Evolutionary conservation across 2,329 filamentous ascomycete genomes (phyloP).

Genomic region (Penicillium aurantiogriseum): DNA sequence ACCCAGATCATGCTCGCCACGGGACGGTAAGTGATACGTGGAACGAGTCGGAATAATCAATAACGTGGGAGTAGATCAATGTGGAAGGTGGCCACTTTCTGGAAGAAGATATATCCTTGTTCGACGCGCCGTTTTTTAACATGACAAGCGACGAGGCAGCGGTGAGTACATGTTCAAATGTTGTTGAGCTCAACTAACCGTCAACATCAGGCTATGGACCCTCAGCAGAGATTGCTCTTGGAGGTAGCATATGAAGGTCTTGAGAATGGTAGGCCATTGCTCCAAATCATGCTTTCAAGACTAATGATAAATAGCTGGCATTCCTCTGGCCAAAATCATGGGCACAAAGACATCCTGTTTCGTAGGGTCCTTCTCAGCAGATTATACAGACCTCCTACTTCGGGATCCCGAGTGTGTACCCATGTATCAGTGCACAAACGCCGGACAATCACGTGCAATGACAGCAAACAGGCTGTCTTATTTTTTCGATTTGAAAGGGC

Average conservation of each 20-base stretch:
- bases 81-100: slow-evolving; percentile 30
- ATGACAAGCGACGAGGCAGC: slow-evolving; percentile 33
- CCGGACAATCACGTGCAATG: slow-evolving; percentile 28
- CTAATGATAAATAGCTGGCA: slow-evolving; percentile 24
- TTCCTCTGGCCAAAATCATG: slow-evolving; percentile 24
- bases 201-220: slow-evolving; percentile 27
- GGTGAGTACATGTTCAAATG: slow-evolving; percentile 10
- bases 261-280: slow-evolving; percentile 25
- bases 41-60: background rate
- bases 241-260: slow-evolving; percentile 32
- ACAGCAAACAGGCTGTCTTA: slow-evolving; percentile 32
- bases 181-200: background rate
- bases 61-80: slow-evolving; percentile 20
- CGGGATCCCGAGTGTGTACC: slow-evolving; percentile 30
- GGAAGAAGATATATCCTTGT: slow-evolving; percentile 25
- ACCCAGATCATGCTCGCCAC: slow-evolving; percentile 25
- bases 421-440: slow-evolving; percentile 29
- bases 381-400: slow-evolving; percentile 32
- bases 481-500: slow-evolving; percentile 36
- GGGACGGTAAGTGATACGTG: slow-evolving; percentile 21
- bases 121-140: slow-evolving; percentile 39
- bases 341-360: slow-evolving; percentile 33
- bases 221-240: slow-evolving; percentile 31
- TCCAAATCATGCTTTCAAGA: too few species aligned
- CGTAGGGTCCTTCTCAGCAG: slow-evolving; percentile 28